These are phyloP conservation scores for Syncephalastrum monosporum DNA, from an alignment of 371 early-diverging fungal genomes.

Conservation along the genomic window DNA sequence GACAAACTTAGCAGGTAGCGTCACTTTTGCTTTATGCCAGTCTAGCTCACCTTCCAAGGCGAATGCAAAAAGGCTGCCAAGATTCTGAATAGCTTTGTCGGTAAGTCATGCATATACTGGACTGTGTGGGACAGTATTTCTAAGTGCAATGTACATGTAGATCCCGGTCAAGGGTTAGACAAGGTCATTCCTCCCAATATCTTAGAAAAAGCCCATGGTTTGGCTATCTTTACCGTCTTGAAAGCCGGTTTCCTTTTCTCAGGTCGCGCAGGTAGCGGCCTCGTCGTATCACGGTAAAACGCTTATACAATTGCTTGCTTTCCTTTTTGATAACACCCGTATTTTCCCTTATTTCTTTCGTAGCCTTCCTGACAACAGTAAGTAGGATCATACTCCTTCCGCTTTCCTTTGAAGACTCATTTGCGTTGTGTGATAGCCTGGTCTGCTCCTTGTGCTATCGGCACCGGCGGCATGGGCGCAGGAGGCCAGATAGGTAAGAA, in stretches of 20 bases:
- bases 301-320: background rate
- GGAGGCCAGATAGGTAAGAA: slow-evolving; percentile 76
- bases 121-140: background rate
- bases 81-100: slow-evolving; percentile 75
- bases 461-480: slow-evolving; percentile 79
- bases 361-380: background rate
- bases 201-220: slow-evolving; percentile 78
- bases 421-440: slow-evolving; percentile 44
- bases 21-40: background rate
- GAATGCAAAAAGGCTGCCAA: slow-evolving; percentile 79
- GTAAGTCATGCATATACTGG: slow-evolving; percentile 27
- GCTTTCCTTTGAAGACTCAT: background rate
- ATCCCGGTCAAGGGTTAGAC: slow-evolving; percentile 70
- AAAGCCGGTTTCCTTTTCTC: slow-evolving; percentile 93
- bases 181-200: slow-evolving; percentile 74
- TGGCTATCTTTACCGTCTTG: slow-evolving; percentile 88
- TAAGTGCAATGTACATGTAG: slow-evolving; percentile 19
- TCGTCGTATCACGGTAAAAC: slow-evolving; percentile 76
- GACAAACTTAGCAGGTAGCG: slow-evolving; percentile 16
- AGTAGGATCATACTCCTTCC: background rate
- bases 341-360: background rate
- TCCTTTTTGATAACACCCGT: background rate
- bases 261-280: slow-evolving; percentile 85
- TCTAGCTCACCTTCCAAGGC: slow-evolving; percentile 22
- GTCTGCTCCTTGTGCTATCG: slow-evolving; percentile 82